These are phyloP conservation scores for Didymella lethalis DNA, from an alignment of 2,329 filamentous ascomycete genomes.

Conservation along the genomic window DNA sequence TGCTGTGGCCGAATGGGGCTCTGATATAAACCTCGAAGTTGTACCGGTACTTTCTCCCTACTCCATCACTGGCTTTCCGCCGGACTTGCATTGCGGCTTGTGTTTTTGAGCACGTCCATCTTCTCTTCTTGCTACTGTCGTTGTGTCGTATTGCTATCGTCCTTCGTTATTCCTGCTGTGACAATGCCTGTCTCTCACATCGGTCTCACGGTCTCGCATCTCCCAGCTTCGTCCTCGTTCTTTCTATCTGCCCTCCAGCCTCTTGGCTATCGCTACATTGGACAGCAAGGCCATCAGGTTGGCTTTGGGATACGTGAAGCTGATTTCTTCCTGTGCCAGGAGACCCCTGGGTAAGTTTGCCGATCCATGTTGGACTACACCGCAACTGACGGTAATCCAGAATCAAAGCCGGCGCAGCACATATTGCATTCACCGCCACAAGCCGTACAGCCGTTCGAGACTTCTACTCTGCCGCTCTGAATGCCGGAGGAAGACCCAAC, in stretches of 20 bases:
- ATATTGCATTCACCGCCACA: slow-evolving; percentile 73
- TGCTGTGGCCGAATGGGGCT: slow-evolving; percentile 32
- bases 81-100: background rate
- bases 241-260: slow-evolving; percentile 81
- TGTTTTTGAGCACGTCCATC: slow-evolving; percentile 20
- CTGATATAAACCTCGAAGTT: slow-evolving; percentile 46
- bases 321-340: slow-evolving; percentile 71
- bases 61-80: slow-evolving; percentile 19
- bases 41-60: slow-evolving; percentile 31
- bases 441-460: slow-evolving; percentile 71
- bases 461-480: slow-evolving; percentile 75
- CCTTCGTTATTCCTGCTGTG: slow-evolving; percentile 21
- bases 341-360: slow-evolving; percentile 62
- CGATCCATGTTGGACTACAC: slow-evolving; percentile 27
- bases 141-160: slow-evolving; percentile 22
- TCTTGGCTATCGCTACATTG: slow-evolving; percentile 76
- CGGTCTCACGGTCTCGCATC: slow-evolving; percentile 74
- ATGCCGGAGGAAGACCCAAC: slow-evolving; percentile 68
- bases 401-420: slow-evolving; percentile 62
- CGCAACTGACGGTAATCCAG: slow-evolving; percentile 38
- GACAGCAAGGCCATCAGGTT: slow-evolving; percentile 66
- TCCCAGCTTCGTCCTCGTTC: slow-evolving; percentile 82
- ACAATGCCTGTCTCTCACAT: slow-evolving; percentile 69
- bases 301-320: slow-evolving; percentile 67
- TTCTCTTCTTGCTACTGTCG: slow-evolving; percentile 17